These are phyloP conservation scores for Arxiozyma slooffiae DNA, from an alignment of 1,139 yeast genomes.

Conservation along the genomic window DNA sequence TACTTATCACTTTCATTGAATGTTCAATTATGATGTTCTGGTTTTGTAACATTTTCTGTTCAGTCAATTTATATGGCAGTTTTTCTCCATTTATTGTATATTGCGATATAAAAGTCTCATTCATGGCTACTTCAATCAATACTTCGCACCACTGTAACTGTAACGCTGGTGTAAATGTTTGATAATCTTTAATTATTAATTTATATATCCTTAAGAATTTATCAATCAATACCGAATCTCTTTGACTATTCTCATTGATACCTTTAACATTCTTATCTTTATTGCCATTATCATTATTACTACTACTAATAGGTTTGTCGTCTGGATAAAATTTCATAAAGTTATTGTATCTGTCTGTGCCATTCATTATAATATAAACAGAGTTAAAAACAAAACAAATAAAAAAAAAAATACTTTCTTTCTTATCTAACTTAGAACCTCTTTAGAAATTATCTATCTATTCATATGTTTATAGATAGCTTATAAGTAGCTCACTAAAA, in stretches of 20 bases:
- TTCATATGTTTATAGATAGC: neutral
- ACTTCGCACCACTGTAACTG: slow-evolving; percentile 45
- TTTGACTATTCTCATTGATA: neutral
- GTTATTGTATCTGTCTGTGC: neutral
- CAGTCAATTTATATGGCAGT: slow-evolving; percentile 32
- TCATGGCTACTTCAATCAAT: slow-evolving; percentile 38
- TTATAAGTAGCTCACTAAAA: neutral
- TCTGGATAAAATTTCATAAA: neutral
- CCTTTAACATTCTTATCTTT: too few species aligned
- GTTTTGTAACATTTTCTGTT: slow-evolving; percentile 41
- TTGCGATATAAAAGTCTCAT: slow-evolving; percentile 32
- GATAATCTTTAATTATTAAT: slow-evolving; percentile 20
- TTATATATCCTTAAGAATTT: slow-evolving; percentile 17
- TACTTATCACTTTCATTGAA: slow-evolving; percentile 49
- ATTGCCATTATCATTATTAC: neutral
- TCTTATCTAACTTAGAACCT: neutral
- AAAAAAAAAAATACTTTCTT: too few species aligned
- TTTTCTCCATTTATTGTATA: slow-evolving; percentile 40
- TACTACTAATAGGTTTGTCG: neutral
- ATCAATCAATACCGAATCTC: neutral
- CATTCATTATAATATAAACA: neutral
- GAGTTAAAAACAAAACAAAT: too few species aligned
- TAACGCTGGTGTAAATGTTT: slow-evolving; percentile 34
- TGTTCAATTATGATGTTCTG: slow-evolving; percentile 46
- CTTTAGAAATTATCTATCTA: neutral